phyloP scores from a whole-genome alignment of 768 basidiomycete species.

The Coprinopsis sp. region DNA sequence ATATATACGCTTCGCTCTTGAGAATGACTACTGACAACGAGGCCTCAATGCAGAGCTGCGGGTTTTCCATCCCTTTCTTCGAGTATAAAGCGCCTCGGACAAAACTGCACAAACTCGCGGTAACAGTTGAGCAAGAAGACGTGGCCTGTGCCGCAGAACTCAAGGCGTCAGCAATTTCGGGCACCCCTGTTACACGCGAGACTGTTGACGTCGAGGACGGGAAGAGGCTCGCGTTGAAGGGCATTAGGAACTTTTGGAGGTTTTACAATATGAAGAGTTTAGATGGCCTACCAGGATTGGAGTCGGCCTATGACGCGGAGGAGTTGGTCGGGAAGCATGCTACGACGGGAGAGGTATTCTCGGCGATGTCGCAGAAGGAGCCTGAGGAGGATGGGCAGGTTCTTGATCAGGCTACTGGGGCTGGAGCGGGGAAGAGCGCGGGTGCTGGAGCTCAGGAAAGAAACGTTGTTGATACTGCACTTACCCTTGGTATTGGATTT shows the following conservation, averaged over 20 bases:
- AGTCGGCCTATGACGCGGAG: slow-evolving; percentile 22
- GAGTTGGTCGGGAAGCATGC: too few species aligned
- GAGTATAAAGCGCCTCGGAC: slow-evolving; percentile 45
- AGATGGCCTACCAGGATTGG: slow-evolving; percentile 48
- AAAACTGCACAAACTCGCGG: slow-evolving; percentile 36
- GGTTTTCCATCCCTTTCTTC: slow-evolving; percentile 53
- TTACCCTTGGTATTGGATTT: too few species aligned
- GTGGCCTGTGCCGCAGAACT: slow-evolving; percentile 23
- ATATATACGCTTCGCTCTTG: not conserved
- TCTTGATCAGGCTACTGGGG: too few species aligned
- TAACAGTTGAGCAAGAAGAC: slow-evolving; percentile 27
- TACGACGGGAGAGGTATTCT: too few species aligned
- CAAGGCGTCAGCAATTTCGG: not conserved
- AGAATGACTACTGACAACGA: not conserved
- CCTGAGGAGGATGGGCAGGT: too few species aligned
- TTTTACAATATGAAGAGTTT: slow-evolving; percentile 34
- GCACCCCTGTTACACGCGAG: not conserved
- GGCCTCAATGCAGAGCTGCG: slow-evolving; percentile 43
- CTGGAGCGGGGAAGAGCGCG: too few species aligned
- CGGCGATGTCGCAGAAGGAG: too few species aligned
- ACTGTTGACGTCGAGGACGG: not conserved
- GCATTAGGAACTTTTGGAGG: slow-evolving; percentile 49
- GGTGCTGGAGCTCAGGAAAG: too few species aligned
- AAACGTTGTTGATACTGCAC: too few species aligned
- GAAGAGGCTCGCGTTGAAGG: slow-evolving; percentile 24